Conservation (phyloP, 805 yeast genomes). For the Hanseniaspora guilliermondii region DNA sequence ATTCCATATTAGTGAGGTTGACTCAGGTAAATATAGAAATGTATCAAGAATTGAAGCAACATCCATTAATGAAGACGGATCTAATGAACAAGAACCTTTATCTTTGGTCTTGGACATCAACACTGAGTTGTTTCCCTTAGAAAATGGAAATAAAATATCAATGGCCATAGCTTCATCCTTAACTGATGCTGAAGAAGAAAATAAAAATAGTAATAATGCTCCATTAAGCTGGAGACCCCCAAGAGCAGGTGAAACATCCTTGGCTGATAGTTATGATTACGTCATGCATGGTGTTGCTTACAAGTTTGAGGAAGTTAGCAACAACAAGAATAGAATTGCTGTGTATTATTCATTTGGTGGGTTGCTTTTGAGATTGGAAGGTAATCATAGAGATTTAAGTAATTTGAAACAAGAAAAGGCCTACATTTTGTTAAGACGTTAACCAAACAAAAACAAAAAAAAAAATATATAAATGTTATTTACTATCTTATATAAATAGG, state of each 20-base stretch:
- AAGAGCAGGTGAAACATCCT: slow-evolving; percentile 64
- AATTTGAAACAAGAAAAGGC: slow-evolving; percentile 87
- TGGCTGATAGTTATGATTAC: slow-evolving; percentile 94
- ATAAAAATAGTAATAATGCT: slow-evolving; percentile 29
- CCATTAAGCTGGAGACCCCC: slow-evolving; percentile 43
- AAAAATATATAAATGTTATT: neutral
- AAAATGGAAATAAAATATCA: slow-evolving; percentile 63
- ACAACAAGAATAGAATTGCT: slow-evolving; percentile 47
- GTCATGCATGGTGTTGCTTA: slow-evolving; percentile 97
- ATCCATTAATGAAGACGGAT: slow-evolving; percentile 48
- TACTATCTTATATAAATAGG: neutral
- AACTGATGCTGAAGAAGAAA: slow-evolving; percentile 37
- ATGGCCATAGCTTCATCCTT: slow-evolving; percentile 74
- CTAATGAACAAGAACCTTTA: slow-evolving; percentile 59
- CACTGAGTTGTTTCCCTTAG: slow-evolving; percentile 81
- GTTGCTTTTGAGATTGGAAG: slow-evolving; percentile 82
- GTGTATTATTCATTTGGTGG: slow-evolving; percentile 96
- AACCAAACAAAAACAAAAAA: slow-evolving; percentile 21
- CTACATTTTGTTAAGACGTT: slow-evolving; percentile 71
- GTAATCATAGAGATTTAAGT: slow-evolving; percentile 80
- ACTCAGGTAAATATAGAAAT: slow-evolving; percentile 80
- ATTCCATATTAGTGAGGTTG: slow-evolving; percentile 73
- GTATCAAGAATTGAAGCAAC: slow-evolving; percentile 81
- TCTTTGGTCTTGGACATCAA: slow-evolving; percentile 64
- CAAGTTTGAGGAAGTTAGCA: slow-evolving; percentile 73